These are phyloP conservation scores for Fusarium fracticaudum DNA, from an alignment of 2,329 filamentous ascomycete species.

Conservation along the genomic window DNA sequence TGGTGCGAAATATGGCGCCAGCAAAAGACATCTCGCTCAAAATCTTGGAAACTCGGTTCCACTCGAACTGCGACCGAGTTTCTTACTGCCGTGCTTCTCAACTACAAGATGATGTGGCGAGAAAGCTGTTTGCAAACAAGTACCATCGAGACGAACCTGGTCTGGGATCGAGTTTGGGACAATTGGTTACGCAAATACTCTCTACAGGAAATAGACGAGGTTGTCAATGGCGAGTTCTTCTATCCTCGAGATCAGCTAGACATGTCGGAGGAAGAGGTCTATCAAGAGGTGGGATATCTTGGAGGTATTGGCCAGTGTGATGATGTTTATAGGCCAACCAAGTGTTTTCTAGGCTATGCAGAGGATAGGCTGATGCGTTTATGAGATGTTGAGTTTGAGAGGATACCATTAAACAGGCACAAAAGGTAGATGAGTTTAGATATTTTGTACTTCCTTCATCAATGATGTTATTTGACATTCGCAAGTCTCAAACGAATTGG, in stretches of 20 bases:
- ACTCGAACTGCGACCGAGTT: slow-evolving; percentile 29
- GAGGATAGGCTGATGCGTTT: neutral
- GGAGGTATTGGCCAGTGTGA: slow-evolving; percentile 38
- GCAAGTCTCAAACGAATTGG: too few relatives aligned
- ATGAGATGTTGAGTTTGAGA: neutral
- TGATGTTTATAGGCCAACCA: slow-evolving; percentile 7
- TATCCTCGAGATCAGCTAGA: slow-evolving; percentile 24
- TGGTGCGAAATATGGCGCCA: slow-evolving; percentile 40
- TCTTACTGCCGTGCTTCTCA: slow-evolving; percentile 36
- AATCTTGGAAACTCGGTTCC: slow-evolving; percentile 34
- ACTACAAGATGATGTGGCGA: slow-evolving; percentile 35
- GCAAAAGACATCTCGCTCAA: slow-evolving; percentile 29
- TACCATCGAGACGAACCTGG: neutral
- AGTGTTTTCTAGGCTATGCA: neutral
- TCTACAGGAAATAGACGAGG: neutral
- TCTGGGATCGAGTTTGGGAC: slow-evolving; percentile 43
- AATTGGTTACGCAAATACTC: slow-evolving; percentile 44
- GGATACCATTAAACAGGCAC: neutral
- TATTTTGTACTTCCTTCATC: neutral
- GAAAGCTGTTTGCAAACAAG: slow-evolving; percentile 26
- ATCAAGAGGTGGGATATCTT: slow-evolving; percentile 41
- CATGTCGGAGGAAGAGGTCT: slow-evolving; percentile 32
- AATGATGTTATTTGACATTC: neutral
- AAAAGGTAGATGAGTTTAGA: neutral
- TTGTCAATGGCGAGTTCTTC: slow-evolving; percentile 15